Evolutionary conservation across 805 yeast genomes (phyloP).

Genomic region (Teunomyces stri): DNA sequence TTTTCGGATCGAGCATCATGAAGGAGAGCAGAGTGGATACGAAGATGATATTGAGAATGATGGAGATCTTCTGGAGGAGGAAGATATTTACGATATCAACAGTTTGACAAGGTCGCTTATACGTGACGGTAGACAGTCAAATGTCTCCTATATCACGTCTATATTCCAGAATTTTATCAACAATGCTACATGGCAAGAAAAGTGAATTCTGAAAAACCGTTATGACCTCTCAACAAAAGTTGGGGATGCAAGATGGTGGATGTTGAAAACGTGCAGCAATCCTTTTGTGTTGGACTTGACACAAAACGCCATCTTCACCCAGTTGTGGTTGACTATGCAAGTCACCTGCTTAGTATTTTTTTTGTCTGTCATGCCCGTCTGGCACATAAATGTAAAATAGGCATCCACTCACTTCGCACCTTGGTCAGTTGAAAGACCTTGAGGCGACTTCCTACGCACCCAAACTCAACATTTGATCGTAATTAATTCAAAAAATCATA

Average conservation of each 20-base stretch:
- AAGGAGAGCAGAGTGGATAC: conserved; percentile 4
- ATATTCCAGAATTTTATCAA: conserved; percentile 40
- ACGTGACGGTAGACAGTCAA: conserved; percentile 17
- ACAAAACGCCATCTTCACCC: background rate
- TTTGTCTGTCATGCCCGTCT: too few relatives aligned
- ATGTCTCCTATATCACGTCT: conserved; percentile 32
- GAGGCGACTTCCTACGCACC: background rate
- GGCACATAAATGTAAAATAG: too few relatives aligned
- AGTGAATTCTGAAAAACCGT: background rate
- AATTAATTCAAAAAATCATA: conserved; percentile 1
- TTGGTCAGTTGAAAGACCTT: background rate
- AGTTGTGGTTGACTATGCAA: background rate
- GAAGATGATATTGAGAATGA: conserved; percentile 20
- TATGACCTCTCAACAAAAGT: background rate
- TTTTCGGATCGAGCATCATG: conserved; percentile 32
- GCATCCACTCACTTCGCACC: too few relatives aligned
- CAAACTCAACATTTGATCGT: conserved; percentile 2
- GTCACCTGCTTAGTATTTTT: background rate
- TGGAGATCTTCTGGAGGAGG: conserved; percentile 23
- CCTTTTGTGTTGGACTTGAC: background rate
- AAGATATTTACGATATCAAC: conserved; percentile 22
- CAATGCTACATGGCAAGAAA: conserved; percentile 14
- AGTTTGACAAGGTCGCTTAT: conserved; percentile 17
- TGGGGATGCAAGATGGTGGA: background rate
- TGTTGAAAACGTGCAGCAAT: background rate